phyloP scores from a whole-genome alignment of 1,284 basidiomycete species.

The Ustilago trichophora region DNA sequence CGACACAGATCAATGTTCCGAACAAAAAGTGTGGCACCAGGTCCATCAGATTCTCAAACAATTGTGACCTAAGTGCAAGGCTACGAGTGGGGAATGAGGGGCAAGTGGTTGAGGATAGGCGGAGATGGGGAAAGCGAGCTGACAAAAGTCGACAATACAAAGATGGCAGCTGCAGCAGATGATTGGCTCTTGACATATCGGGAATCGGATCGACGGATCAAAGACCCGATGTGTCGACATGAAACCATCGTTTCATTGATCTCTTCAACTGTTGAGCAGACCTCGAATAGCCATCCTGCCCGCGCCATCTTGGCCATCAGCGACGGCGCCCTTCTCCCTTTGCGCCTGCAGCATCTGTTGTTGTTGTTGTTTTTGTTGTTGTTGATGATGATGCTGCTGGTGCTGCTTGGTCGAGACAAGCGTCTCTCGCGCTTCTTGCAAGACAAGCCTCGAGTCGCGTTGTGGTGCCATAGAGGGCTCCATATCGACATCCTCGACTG shows the following conservation, averaged over 20 bases:
- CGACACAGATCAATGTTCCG: constrained; percentile 3
- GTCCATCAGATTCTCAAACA: no score
- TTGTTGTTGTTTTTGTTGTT: no score
- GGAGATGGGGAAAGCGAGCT: not conserved
- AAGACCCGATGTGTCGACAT: constrained; percentile 1
- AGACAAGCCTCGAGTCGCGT: constrained; percentile 24
- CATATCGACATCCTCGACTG: constrained; percentile 37
- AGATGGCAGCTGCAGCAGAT: no score
- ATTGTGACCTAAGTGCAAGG: no score
- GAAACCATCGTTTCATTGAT: not conserved
- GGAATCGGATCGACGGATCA: not conserved
- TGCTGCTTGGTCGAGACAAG: constrained; percentile 23
- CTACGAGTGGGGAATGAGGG: no score
- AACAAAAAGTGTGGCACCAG: no score
- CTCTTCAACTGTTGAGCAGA: constrained; percentile 36
- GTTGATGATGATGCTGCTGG: no score
- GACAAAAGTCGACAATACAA: no score
- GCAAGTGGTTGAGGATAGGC: no score
- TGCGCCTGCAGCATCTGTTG: constrained; percentile 9
- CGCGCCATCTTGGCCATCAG: constrained; percentile 12
- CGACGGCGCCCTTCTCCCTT: not conserved
- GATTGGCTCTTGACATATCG: no score
- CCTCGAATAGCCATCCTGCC: constrained; percentile 41
- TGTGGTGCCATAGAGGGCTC: not conserved
- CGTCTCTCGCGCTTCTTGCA: constrained; percentile 39